Base-by-base conservation (phyloP, 176 grass and related monocot genomes). In the Bromus sterilis region DNA sequence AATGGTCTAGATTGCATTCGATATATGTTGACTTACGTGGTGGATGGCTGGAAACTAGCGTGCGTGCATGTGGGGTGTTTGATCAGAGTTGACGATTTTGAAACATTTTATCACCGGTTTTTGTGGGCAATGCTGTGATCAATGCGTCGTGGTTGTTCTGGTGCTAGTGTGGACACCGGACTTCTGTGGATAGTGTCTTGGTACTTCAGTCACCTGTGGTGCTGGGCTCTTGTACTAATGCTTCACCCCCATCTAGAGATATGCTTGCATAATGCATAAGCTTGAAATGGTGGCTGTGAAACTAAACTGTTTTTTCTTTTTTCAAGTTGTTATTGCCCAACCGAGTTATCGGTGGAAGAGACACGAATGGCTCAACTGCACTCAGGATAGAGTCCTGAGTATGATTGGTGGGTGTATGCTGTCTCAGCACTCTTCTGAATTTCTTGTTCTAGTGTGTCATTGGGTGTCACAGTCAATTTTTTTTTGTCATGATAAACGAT, bases 51-150 rank as follows among this genome's bases (percentile, higher is more conserved):
- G 42, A 55, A 64, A 11, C 72, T 72, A 55, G 63, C 56, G 65
- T 73, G 74, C 44, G 11, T 64, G 72, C 87, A 82, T 86, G 73
- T 78, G 88, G 72, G 29, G 11, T 78, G 78, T 73, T 85, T 42
- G 30, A 82, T 82, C 71, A 35, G 15, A 30, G 55, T 36, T 78
- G 78, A 82, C 55, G 24, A 32, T 35, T 85, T 76, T 28, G 39
- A 66, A 33, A 55, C 77, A 34, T 41, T 33, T 33, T 51, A 62
- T 61, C 37, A 76, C 63, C 77, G 42, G 7, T 21, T 71, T 75
- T 80, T 61, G 33, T 80, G 62, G 30, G 24, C n/a, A 32, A 1
- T 31, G 13, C 40, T 77, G 26, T 65, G 66, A 41, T 71, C 51
- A 87, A 71, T 77, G 51, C 48, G 24, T n/a, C 14, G 41, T 63